Evolutionary conservation across 2,329 filamentous ascomycete genomes (phyloP), one percentile per base, ranked within the genome.

Genomic region (Drechslerella dactyloides): DNA sequence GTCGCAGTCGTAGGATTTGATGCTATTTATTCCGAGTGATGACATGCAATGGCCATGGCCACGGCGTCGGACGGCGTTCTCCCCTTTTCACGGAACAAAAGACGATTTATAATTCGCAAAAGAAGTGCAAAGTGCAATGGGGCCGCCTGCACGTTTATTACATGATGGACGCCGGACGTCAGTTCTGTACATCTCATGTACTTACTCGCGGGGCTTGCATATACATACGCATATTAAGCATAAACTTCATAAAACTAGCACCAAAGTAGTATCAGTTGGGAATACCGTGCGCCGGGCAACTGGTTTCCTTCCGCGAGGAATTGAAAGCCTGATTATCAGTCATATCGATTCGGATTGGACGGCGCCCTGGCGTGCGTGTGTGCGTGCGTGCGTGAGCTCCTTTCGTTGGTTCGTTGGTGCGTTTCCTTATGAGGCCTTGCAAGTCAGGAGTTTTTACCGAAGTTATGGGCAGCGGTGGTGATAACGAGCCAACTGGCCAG

Each of bases 21-120:
- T 48, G 44, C 44, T 21, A 48, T 48, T 48, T 48, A 42, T 42
- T 42, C 11, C 13, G 11, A 42, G 11, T 42, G 11, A 13, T 10
- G 15, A 19, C 44, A 48, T n/a, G n/a, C n/a, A n/a, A n/a, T n/a
- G n/a, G n/a, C n/a, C n/a, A 48, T 48, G 44, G 17, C 44, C 37
- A 60, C 59, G 66, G 63, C 55, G 58, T 50, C 37, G n/a, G 60
- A 65, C 68, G 68, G 60, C 68, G 60, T 57, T 65, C 68, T 72
- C 60, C 55, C 68, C 66, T 55, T 72, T 72, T 61, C 54, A 51
- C 55, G 59, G 60, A 64, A 55, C 13, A 56, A 61, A 65, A 30
- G 55, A 30, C 33, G 40, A 10, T 70, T 63, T 63, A 59, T 54
- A 70, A 60, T 63, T 55, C 53, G 50, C 54, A 11, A 23, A 13